Evolutionary conservation across 257 asterid species (phyloP), one percentile per base, ranked within the genome.

Genomic region (Solanum appendiculatum): DNA sequence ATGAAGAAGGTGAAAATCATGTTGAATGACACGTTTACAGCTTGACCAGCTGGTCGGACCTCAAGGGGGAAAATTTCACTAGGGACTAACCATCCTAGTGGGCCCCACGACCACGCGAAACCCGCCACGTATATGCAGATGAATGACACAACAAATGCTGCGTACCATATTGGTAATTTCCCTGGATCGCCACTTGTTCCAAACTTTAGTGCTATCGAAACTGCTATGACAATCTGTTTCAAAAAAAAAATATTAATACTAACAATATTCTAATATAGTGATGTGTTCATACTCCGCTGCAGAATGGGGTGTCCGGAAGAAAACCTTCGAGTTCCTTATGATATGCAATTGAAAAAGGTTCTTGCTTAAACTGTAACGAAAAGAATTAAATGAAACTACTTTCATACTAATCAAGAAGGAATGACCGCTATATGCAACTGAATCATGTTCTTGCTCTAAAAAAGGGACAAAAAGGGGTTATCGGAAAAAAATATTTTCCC

Each of bases 21-120:
- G 91, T 96, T 96, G 70, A 96, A 93, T 0, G 94, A 91, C 0
- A 96, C 96, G 25, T 90, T 94, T 1, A 96, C 27, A 70, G 96
- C 92, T 82, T 94, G 98, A 0, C 96, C 98, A 1, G 98, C 98
- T 0, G 98, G 94, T 27, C 98, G 91, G 18, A 96, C 91, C 81
- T 96, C 98, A 0, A 94, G 86, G 3, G 96, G 96, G 89, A 93
- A 95, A 5, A 94, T 95, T 83, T 95, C 98, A 87, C 98, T 95
- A 1, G 96, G 98, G 46, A 96, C 97, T 14, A 94, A 82, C 98
- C 98, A 94, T 1, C 98, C 98, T 12, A 96, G 86, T 3, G 98
- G 98, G 0, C 98, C 98, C 98, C 98, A 94, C 7, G 98, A 94
- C 96, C 96, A 93, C 0, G 95, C 95, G 58, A 95, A 94, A 34